Percentiles rank a stretch among this genome's conserved stretches.
phyloP scores from a whole-genome alignment of 1,139 yeast genomes.

The Yamadazyma dendronema region DNA sequence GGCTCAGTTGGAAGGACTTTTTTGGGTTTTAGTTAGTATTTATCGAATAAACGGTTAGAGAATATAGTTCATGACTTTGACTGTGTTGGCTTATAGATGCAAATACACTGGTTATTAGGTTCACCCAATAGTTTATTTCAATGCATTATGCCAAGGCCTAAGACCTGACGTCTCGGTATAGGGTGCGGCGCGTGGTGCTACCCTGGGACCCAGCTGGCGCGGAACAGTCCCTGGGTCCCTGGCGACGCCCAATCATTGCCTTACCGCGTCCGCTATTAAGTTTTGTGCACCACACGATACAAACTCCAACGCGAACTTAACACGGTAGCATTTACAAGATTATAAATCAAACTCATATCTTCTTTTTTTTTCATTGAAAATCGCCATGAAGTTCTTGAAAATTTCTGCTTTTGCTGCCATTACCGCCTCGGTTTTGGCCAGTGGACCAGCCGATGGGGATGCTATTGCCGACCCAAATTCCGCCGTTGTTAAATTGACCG shows the following conservation, averaged over 20 bases:
- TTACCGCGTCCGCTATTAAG: neutral
- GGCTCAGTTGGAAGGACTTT: constrained; percentile 45
- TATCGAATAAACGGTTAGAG: neutral
- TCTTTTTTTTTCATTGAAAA: neutral
- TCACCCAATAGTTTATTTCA: no score
- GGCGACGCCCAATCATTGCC: no score
- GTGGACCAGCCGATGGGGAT: constrained; percentile 49
- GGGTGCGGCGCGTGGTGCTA: no score
- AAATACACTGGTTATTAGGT: no score
- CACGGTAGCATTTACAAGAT: constrained; percentile 7
- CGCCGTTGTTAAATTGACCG: constrained; percentile 78
- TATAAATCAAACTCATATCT: constrained; percentile 2
- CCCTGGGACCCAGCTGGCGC: no score
- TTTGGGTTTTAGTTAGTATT: constrained; percentile 26
- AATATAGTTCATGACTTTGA: neutral
- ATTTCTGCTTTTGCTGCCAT: constrained; percentile 41
- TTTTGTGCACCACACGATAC: neutral
- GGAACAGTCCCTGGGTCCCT: no score
- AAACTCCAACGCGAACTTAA: constrained; percentile 3
- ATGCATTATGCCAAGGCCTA: no score
- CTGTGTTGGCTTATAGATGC: neutral
- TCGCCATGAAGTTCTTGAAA: constrained; percentile 42
- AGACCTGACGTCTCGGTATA: no score
- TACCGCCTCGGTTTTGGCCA: constrained; percentile 38
- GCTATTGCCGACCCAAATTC: constrained; percentile 81